Evolutionary conservation across 2,329 filamentous ascomycete genomes (phyloP).

Genomic region (Hypoxylon sp.): DNA sequence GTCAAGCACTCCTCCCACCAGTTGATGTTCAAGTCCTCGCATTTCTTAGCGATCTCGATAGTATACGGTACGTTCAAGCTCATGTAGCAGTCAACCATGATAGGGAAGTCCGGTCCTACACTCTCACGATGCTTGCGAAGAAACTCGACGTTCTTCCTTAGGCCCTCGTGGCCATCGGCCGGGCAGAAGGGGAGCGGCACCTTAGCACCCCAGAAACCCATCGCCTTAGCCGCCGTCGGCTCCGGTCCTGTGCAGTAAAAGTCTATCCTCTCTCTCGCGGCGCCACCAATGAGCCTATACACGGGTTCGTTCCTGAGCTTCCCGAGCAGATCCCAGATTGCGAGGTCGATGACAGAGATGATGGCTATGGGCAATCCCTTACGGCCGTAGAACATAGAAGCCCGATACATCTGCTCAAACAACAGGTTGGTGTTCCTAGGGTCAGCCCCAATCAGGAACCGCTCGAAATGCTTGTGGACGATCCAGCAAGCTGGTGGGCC

Average conservation of each 20-base stretch:
- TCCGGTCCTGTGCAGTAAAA: conserved; percentile 97
- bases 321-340: conserved; percentile 91
- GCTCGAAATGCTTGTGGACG: conserved; percentile 91
- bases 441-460: conserved; percentile 90
- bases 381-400: conserved; percentile 95
- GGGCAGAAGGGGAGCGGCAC: conserved; percentile 91
- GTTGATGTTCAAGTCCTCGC: conserved; percentile 87
- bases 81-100: conserved; percentile 99
- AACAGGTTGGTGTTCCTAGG: conserved; percentile 91
- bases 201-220: conserved; percentile 93
- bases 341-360: conserved; percentile 94
- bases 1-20: conserved; percentile 98
- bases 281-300: conserved; percentile 92
- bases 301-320: conserved; percentile 94
- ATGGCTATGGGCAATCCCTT: conserved; percentile 91
- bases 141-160: conserved; percentile 92
- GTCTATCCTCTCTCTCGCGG: conserved; percentile 83
- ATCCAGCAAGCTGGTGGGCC: conserved; percentile 94
- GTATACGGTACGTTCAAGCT: conserved; percentile 92
- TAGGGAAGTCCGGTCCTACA: conserved; percentile 89
- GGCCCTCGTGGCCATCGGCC: conserved; percentile 83
- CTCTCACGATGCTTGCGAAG: conserved; percentile 85
- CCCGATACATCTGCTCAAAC: conserved; percentile 97
- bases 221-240: conserved; percentile 80
- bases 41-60: conserved; percentile 88